Base-by-base conservation (phyloP, 2,329 filamentous ascomycete genomes). In the Aspergillus calidoustus region DNA sequence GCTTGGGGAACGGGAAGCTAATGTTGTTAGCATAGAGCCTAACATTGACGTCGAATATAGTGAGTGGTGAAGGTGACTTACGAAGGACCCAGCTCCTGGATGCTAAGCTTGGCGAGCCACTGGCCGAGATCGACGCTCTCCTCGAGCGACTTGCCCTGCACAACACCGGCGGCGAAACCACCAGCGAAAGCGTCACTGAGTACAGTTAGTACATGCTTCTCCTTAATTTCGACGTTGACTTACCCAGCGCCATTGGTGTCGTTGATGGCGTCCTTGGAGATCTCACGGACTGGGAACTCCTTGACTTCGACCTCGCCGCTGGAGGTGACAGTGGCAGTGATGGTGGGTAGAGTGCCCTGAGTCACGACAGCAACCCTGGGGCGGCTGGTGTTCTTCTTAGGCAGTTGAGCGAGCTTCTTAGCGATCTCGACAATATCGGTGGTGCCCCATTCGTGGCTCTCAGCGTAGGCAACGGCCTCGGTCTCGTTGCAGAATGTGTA, bases 401-500 rank as follows among this genome's bases (percentile, higher is more conserved):
- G 92, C 66, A 96, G 85, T 76, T 90, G 88, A 75, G 93, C 93
- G 68, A 99, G 87, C 77, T 89, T 83, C 83, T 91, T 90, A 70
- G 91, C 93, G 73, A 98, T 94, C 79, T 91, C 89, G 75, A 89
- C 87, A 74, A 97, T 87, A 78, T 94, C 90, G 71, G 89, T 90
- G 70, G 87, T 90, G 69, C 84, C 83, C 71, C 95, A 85, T 69
- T 83, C 83, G 80, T 97, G 93, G 62, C 89, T 89, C 78, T 93
- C 89, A 68, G 93, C 91, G 81, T 94, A 99, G 60, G 93, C 85
- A 70, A 89, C 87, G 53, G 93, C 94, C 83, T 99, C 95, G 68
- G 91, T 91, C 88, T 99, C 95, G 82, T 99, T 99, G 75, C 93
- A 94, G 77, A 99, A 91, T 64, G 98, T 84, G 81, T 94, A 96